Conservation (phyloP, 108 stramenopile species). For the Cyclotella baltica region DNA sequence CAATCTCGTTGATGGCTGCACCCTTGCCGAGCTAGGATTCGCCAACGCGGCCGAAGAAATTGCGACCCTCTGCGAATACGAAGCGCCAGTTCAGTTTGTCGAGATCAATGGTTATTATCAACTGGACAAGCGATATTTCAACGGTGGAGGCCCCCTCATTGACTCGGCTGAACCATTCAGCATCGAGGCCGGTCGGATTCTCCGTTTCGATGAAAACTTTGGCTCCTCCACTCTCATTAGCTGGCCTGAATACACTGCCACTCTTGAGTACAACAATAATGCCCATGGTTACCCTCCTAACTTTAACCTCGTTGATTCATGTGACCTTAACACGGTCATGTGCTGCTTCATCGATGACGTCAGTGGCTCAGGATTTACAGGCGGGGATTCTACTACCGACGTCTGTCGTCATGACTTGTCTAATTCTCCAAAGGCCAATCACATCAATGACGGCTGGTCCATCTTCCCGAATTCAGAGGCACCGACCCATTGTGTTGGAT, state of each 20-base stretch:
- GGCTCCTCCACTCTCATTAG: constrained; percentile 8
- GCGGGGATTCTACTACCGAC: constrained; percentile 21
- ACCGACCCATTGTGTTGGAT: constrained; percentile 39
- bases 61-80: constrained; percentile 34
- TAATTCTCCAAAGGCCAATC: constrained; percentile 38
- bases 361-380: constrained; percentile 1
- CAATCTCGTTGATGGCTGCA: background rate
- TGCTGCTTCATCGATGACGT: constrained; percentile 43
- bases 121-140: constrained; percentile 18
- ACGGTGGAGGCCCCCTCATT: constrained; percentile 23
- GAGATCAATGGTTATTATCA: constrained; percentile 41
- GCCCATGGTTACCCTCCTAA: constrained; percentile 41
- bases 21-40: background rate
- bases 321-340: constrained; percentile 43
- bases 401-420: constrained; percentile 42
- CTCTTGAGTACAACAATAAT: constrained; percentile 24
- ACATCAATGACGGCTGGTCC: constrained; percentile 37
- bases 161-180: constrained; percentile 16
- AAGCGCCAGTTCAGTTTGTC: constrained; percentile 34
- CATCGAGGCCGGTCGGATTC: constrained; percentile 12
- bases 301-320: constrained; percentile 33
- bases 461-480: constrained; percentile 24
- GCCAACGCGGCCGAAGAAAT: constrained; percentile 9
- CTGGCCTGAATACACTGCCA: constrained; percentile 44
- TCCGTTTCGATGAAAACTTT: constrained; percentile 19